Conservation (phyloP, 768 basidiomycete species). For the Albatrellus ellisii region DNA sequence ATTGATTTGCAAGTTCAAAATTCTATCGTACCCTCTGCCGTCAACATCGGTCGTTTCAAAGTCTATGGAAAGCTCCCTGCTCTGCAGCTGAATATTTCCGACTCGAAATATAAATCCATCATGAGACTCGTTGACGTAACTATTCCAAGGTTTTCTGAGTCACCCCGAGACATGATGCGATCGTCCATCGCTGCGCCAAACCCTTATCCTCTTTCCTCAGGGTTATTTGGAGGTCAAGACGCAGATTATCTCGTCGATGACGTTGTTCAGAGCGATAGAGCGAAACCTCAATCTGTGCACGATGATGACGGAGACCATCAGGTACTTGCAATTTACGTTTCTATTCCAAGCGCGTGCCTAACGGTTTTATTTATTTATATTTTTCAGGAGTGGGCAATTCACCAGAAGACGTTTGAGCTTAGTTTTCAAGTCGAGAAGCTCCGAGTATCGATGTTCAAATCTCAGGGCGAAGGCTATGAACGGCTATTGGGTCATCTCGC, state of each 20-base stretch:
- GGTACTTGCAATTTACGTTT: conserved; percentile 24
- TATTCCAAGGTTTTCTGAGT: conserved; percentile 69
- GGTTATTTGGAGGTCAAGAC: conserved; percentile 37
- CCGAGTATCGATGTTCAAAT: conserved; percentile 67
- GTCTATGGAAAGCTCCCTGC: conserved; percentile 79
- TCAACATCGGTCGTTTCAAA: conserved; percentile 80
- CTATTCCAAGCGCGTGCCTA: background rate
- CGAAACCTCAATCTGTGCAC: conserved; percentile 58
- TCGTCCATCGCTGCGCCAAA: conserved; percentile 11
- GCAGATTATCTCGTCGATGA: conserved; percentile 65
- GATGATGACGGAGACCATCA: conserved; percentile 41
- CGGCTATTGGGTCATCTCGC: conserved; percentile 65
- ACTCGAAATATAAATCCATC: conserved; percentile 80
- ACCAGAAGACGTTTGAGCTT: conserved; percentile 67
- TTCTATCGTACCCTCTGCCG: conserved; percentile 78
- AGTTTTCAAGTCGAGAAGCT: conserved; percentile 80
- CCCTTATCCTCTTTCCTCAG: conserved; percentile 38
- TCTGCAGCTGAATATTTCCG: conserved; percentile 82
- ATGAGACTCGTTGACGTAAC: conserved; percentile 89
- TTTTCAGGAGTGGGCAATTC: conserved; percentile 28
- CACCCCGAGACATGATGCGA: conserved; percentile 11
- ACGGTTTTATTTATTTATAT: background rate
- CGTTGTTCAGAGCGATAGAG: conserved; percentile 26
- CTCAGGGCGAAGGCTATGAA: conserved; percentile 47
- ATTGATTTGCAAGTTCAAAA: conserved; percentile 83